Percentiles rank a stretch among this genome's conserved stretches.
Evolutionary conservation across 1,284 basidiomycete species (phyloP).

Genomic region (Leccinum huronense): DNA sequence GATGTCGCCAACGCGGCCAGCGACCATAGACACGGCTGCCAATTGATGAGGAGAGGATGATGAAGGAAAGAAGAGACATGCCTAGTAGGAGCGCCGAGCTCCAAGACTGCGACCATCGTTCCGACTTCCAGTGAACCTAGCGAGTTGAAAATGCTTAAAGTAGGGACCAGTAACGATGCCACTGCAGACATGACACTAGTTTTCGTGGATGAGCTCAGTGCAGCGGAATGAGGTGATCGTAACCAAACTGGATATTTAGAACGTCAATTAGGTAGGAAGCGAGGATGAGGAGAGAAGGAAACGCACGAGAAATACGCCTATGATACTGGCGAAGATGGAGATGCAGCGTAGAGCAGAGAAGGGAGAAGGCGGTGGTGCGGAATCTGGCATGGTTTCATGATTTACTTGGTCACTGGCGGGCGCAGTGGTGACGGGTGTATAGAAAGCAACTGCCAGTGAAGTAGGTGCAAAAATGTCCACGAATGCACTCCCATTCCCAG

Average conservation of each 20-base stretch:
- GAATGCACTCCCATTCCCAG: too few relatives aligned
- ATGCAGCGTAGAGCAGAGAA: slow-evolving; percentile 71
- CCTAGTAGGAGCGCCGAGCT: slow-evolving; percentile 84
- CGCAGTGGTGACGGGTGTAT: slow-evolving; percentile 12
- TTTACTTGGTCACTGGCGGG: slow-evolving; percentile 27
- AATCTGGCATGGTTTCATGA: slow-evolving; percentile 46
- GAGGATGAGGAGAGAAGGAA: background rate
- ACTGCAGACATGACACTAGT: slow-evolving; percentile 72
- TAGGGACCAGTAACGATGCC: slow-evolving; percentile 91
- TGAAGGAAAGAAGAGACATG: slow-evolving; percentile 38
- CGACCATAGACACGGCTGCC: slow-evolving; percentile 84
- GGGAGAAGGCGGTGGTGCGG: slow-evolving; percentile 33
- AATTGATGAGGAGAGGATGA: slow-evolving; percentile 9
- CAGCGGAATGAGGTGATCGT: slow-evolving; percentile 59
- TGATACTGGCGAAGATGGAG: slow-evolving; percentile 78
- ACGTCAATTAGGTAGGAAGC: slow-evolving; percentile 16
- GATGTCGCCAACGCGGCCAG: slow-evolving; percentile 84
- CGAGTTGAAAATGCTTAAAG: slow-evolving; percentile 80
- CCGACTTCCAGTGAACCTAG: slow-evolving; percentile 70
- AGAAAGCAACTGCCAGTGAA: slow-evolving; percentile 9
- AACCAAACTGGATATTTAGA: slow-evolving; percentile 65
- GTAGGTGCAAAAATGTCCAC: background rate
- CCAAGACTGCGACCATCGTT: slow-evolving; percentile 90
- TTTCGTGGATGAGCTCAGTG: slow-evolving; percentile 34
- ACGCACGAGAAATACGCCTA: slow-evolving; percentile 81